Evolutionary conservation across 352 stramenopile genomes (phyloP).

Genomic region (Blastocystis sp.): DNA sequence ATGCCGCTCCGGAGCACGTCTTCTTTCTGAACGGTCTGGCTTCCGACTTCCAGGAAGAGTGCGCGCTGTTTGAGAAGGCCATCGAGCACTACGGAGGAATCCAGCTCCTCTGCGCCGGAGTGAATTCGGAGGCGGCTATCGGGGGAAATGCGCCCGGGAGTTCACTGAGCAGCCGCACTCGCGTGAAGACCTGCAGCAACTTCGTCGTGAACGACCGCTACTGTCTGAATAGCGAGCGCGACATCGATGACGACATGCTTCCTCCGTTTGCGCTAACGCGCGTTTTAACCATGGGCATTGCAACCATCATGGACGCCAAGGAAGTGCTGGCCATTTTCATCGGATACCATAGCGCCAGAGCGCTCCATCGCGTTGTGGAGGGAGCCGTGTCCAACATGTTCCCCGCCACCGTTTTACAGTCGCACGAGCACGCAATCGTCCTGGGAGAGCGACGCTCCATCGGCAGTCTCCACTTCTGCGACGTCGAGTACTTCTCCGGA

Average conservation of each 20-base stretch:
- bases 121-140: slow-evolving; percentile 36
- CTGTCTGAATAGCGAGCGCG: background rate
- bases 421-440: background rate
- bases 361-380: slow-evolving; percentile 15
- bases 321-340: slow-evolving; percentile 10
- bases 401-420: slow-evolving; percentile 20
- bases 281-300: slow-evolving; percentile 44
- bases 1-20: slow-evolving; percentile 10
- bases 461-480: background rate
- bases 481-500: slow-evolving; percentile 33
- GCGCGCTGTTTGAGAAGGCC: background rate
- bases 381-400: background rate
- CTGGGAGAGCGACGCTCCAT: background rate
- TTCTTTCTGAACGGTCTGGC: slow-evolving; percentile 37
- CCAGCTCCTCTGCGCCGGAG: background rate
- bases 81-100: slow-evolving; percentile 21
- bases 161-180: slow-evolving; percentile 7
- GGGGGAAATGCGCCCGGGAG: slow-evolving; percentile 18
- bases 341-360: background rate
- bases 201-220: slow-evolving; percentile 1
- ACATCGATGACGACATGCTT: background rate
- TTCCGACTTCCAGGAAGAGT: background rate
- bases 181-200: slow-evolving; percentile 4
- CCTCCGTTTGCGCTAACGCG: background rate
- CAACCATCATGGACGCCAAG: background rate